Evolutionary conservation across 331 rosid genomes (phyloP).

Genomic region (Quercus tomentella): DNA sequence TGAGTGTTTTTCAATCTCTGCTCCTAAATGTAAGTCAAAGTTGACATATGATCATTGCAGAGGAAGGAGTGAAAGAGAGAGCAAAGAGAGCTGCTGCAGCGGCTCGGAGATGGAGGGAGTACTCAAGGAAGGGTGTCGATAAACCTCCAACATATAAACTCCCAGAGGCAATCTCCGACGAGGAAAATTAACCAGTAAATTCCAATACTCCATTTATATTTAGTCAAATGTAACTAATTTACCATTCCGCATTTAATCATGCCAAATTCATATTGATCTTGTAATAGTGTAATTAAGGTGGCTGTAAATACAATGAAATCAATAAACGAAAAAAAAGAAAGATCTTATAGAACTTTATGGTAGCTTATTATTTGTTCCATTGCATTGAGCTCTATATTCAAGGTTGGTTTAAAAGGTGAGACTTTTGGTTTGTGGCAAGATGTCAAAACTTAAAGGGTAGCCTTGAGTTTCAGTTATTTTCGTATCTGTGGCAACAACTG

Average conservation of each 20-base stretch:
- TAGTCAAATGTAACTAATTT: conserved; percentile 36
- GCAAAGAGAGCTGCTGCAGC: conserved; percentile 84
- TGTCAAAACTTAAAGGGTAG: too few relatives aligned
- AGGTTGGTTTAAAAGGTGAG: too few relatives aligned
- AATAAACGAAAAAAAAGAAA: background rate
- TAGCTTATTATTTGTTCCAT: background rate
- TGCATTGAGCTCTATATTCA: too few relatives aligned
- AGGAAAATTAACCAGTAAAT: conserved; percentile 43
- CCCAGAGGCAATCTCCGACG: conserved; percentile 57
- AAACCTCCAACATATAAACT: conserved; percentile 85
- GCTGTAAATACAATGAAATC: background rate
- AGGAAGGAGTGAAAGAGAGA: conserved; percentile 68
- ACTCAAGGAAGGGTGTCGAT: conserved; percentile 80
- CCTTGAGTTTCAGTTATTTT: too few relatives aligned
- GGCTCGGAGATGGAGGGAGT: conserved; percentile 93
- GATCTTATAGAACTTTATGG: background rate
- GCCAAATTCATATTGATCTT: conserved; percentile 13
- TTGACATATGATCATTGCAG: conserved; percentile 30
- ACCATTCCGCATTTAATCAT: conserved; percentile 27
- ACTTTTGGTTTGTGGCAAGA: too few relatives aligned
- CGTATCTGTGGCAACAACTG: too few relatives aligned
- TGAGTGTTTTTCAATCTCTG: background rate
- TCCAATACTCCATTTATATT: background rate
- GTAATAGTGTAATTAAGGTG: background rate
- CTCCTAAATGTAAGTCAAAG: background rate